Percentiles rank a stretch among this genome's conserved stretches.
These are phyloP conservation scores for Cenchrus americanus DNA, from an alignment of 176 grass and related monocot species.

Conservation along the genomic window DNA sequence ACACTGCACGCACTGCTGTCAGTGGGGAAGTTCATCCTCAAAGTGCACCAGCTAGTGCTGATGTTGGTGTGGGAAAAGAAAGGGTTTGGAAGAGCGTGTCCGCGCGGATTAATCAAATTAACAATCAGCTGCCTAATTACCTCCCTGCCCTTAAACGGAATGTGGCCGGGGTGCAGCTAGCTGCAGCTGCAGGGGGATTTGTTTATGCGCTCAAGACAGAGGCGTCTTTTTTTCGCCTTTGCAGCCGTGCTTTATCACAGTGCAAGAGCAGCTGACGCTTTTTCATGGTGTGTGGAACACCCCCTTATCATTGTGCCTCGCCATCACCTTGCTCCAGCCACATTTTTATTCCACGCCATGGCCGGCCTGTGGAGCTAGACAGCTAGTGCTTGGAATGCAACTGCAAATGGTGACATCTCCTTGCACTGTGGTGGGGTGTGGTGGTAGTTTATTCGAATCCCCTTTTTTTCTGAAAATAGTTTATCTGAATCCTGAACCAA, in stretches of 20 bases:
- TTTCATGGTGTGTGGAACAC: slow-evolving; percentile 41
- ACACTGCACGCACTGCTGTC: slow-evolving; percentile 17
- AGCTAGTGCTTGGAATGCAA: slow-evolving; percentile 37
- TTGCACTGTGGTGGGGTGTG: slow-evolving; percentile 37
- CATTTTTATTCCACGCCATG: slow-evolving; percentile 33
- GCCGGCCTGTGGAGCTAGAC: slow-evolving; percentile 15
- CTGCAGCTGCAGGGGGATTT: slow-evolving; percentile 35
- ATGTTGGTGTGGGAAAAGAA: slow-evolving; percentile 51
- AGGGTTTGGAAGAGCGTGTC: slow-evolving; percentile 49
- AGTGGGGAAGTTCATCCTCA: slow-evolving; percentile 40
- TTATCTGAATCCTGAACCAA: slow-evolving; percentile 31
- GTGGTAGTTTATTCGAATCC: slow-evolving; percentile 37
- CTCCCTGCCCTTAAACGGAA: slow-evolving; percentile 17
- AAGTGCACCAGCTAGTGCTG: slow-evolving; percentile 40
- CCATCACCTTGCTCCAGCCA: slow-evolving; percentile 41
- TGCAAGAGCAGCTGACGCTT: slow-evolving; percentile 35
- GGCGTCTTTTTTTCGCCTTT: slow-evolving; percentile 51
- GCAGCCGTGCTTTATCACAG: slow-evolving; percentile 43
- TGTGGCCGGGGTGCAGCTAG: slow-evolving; percentile 6
- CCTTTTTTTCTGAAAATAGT: no score
- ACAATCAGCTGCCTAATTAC: slow-evolving; percentile 24
- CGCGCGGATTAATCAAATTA: slow-evolving; percentile 30
- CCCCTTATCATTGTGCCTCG: slow-evolving; percentile 64
- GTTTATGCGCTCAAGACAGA: slow-evolving; percentile 67
- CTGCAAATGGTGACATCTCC: slow-evolving; percentile 10